A percentile compares a stretch with the other conserved stretches of the same genome.
phyloP scores from a whole-genome alignment of 352 stramenopile genomes.

The Phytophthora fragariae region DNA sequence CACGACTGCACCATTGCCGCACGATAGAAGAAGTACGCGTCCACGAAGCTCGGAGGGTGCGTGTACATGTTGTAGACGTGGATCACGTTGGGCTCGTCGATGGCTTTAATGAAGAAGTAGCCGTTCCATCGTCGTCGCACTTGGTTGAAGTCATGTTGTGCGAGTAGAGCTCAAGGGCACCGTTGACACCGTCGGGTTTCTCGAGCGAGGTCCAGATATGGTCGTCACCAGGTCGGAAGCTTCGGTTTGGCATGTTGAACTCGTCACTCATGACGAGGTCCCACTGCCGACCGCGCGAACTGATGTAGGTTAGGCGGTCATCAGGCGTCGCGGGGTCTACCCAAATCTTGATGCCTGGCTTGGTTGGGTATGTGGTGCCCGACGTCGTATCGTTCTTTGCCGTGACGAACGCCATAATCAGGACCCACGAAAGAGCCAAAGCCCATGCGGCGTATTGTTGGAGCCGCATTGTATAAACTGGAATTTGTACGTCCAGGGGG shows the following conservation, averaged over 20 bases:
- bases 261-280: constrained; percentile 94
- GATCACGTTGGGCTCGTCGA: constrained; percentile 47
- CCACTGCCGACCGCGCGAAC: constrained; percentile 55
- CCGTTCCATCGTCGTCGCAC: too few species aligned
- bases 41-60: constrained; percentile 52
- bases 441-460: constrained; percentile 12
- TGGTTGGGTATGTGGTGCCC: constrained; percentile 38
- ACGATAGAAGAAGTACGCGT: constrained; percentile 56
- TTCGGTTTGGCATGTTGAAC: constrained; percentile 90
- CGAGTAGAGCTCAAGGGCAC: too few species aligned
- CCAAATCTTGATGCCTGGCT: constrained; percentile 53
- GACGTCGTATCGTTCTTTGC: constrained; percentile 19
- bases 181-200: constrained; percentile 41
- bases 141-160: too few species aligned
- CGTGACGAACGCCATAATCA: constrained; percentile 8
- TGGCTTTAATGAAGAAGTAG: constrained; percentile 54
- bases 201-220: constrained; percentile 95
- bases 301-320: constrained; percentile 44
- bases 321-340: constrained; percentile 67
- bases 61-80: constrained; percentile 68
- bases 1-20: constrained; percentile 77
- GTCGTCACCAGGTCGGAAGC: constrained; percentile 92
- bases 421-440: not conserved
- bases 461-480: constrained; percentile 13
- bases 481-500: constrained; percentile 29